Percentiles rank a stretch among this genome's conserved stretches.
Conservation (phyloP, 148 eudicot genomes). For the Rhododendron ovatum region DNA sequence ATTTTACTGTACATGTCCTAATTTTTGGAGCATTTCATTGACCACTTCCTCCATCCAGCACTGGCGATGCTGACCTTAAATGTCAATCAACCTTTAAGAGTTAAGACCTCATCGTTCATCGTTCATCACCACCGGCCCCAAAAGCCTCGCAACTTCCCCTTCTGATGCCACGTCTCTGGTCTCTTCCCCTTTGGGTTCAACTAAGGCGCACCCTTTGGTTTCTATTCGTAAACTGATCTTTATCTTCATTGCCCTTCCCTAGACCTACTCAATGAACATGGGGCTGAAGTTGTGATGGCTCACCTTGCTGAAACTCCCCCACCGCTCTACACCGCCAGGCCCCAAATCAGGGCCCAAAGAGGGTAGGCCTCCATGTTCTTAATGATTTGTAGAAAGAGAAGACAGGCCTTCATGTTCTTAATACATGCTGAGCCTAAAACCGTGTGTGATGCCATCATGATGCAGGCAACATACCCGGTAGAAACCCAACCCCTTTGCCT, state of each 20-base stretch:
- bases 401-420: background rate
- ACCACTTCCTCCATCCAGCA: background rate
- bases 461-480: background rate
- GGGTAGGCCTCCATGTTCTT: background rate
- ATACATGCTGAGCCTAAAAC: background rate
- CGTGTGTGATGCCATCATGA: background rate
- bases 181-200: background rate
- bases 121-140: background rate
- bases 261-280: background rate
- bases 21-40: background rate
- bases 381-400: background rate
- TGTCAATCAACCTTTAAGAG: background rate
- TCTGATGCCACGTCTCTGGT: background rate
- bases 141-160: background rate
- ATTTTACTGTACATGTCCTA: background rate
- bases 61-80: background rate
- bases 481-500: background rate
- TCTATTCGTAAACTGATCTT: background rate
- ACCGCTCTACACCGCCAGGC: background rate
- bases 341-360: background rate
- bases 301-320: background rate
- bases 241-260: background rate
- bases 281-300: background rate
- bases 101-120: background rate
- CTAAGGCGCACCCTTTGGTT: background rate